Conservation (phyloP, 176 grass and related monocot species). For the Avena insularis region DNA sequence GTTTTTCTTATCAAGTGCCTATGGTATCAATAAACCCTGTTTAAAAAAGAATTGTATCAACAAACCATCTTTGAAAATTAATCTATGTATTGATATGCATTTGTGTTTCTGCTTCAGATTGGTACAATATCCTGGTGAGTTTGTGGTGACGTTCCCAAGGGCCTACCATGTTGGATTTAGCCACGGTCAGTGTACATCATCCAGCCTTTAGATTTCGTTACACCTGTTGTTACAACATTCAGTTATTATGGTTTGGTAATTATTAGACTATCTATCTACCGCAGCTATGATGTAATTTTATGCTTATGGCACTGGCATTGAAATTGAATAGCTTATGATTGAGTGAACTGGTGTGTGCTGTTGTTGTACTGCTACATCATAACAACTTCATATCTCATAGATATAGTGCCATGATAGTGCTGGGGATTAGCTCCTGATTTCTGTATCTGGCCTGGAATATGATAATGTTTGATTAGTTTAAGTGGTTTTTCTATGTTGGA, state of each 20-base stretch:
- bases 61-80: neutral
- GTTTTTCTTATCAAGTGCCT: no score
- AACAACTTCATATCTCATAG: neutral
- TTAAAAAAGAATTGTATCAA: neutral
- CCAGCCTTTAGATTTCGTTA: conserved; percentile 5
- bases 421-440: neutral
- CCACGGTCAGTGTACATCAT: conserved; percentile 66
- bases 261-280: neutral
- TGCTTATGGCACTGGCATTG: neutral
- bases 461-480: neutral
- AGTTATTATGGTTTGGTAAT: neutral
- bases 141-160: conserved; percentile 98
- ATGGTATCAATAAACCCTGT: no score
- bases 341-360: neutral
- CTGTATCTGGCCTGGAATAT: neutral
- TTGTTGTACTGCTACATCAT: neutral
- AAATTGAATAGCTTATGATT: neutral
- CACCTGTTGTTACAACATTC: neutral
- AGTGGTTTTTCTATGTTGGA: neutral
- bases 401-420: neutral
- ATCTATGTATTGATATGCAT: conserved; percentile 12
- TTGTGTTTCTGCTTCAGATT: conserved; percentile 64
- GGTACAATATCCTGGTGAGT: conserved; percentile 97
- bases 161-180: conserved; percentile 97
- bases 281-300: conserved; percentile 11